Evolutionary conservation across 805 yeast genomes (phyloP).

Genomic region (Lachancea thermotolerans): DNA sequence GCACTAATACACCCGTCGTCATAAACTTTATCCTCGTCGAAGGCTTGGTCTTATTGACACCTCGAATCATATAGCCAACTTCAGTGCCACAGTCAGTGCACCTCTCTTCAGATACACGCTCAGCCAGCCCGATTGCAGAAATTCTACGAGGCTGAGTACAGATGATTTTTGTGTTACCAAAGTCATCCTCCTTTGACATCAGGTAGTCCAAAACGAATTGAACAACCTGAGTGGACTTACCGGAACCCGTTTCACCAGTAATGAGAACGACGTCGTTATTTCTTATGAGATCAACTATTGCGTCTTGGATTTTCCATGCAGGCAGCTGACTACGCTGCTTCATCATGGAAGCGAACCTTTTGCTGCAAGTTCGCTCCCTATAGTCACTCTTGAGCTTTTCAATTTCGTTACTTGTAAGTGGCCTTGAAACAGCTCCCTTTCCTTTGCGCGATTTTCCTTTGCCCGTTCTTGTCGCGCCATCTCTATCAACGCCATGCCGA

Average conservation of each 20-base stretch:
- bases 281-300: conserved; percentile 90
- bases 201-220: conserved; percentile 77
- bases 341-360: conserved; percentile 37
- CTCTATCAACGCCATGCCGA: too few species aligned
- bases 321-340: conserved; percentile 55
- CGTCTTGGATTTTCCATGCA: conserved; percentile 80
- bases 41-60: conserved; percentile 58
- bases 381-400: conserved; percentile 33
- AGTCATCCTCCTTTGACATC: conserved; percentile 89
- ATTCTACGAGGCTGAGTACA: conserved; percentile 94
- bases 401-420: conserved; percentile 29
- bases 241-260: conserved; percentile 98
- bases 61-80: conserved; percentile 79
- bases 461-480: too few species aligned
- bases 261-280: conserved; percentile 85
- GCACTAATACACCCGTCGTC: conserved; percentile 89
- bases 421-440: conserved; percentile 6
- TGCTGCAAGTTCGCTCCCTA: conserved; percentile 25
- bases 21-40: conserved; percentile 76
- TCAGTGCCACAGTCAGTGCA: conserved; percentile 62
- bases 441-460: not conserved
- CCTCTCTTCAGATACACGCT: conserved; percentile 76
- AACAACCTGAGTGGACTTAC: conserved; percentile 97
- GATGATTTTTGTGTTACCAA: conserved; percentile 68
- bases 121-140: conserved; percentile 88